Evolutionary conservation across 1,284 basidiomycete species (phyloP).

Genomic region (Moniliophthora roreri): DNA sequence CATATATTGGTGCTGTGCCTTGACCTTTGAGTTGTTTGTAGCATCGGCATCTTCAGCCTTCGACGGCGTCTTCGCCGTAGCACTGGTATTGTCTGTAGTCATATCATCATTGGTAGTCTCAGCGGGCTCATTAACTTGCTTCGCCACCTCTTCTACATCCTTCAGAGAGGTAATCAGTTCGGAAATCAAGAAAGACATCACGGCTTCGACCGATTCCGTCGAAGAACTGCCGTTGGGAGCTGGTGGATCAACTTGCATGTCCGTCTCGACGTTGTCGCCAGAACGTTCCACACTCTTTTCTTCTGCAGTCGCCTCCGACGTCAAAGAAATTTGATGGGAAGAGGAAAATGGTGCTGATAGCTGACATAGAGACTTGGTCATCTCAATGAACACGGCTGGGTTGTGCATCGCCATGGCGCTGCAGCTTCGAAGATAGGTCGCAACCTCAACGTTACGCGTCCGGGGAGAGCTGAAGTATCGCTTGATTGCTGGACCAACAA

Average conservation of each 20-base stretch:
- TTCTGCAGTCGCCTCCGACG: conserved; percentile 32
- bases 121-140: not conserved
- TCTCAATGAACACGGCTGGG: conserved; percentile 75
- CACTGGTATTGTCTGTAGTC: not conserved
- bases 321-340: conserved; percentile 66
- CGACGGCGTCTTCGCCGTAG: conserved; percentile 12
- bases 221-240: conserved; percentile 22
- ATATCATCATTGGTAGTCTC: not conserved
- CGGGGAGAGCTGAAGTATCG: conserved; percentile 74
- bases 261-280: conserved; percentile 28
- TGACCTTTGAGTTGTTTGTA: conserved; percentile 12
- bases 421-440: conserved; percentile 75
- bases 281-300: conserved; percentile 21
- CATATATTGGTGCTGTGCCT: conserved; percentile 61
- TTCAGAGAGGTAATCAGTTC: conserved; percentile 72
- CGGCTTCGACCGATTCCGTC: conserved; percentile 59
- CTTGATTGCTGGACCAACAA: conserved; percentile 85
- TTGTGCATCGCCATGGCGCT: conserved; percentile 85
- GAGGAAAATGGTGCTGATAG: conserved; percentile 67
- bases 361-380: conserved; percentile 70
- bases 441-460: conserved; percentile 69
- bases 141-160: conserved; percentile 28
- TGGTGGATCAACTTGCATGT: conserved; percentile 73
- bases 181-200: conserved; percentile 71
- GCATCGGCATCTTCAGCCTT: conserved; percentile 4